Base-by-base conservation (phyloP, 345 rosid genomes). In the Eucalyptus sp. region DNA sequence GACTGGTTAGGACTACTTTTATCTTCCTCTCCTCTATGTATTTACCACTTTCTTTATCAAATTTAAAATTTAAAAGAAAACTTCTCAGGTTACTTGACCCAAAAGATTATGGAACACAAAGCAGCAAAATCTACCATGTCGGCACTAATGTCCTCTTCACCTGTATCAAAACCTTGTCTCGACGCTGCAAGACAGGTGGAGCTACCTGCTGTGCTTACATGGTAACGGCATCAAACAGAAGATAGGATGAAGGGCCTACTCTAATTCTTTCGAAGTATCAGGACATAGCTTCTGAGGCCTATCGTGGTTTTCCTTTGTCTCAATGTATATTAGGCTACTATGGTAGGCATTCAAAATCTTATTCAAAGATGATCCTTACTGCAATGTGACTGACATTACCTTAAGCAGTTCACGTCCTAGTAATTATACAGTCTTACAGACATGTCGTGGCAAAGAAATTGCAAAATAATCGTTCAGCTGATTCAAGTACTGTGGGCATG, bases 81-180 rank as follows among this genome's bases (percentile, higher is more conserved):
- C 20, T 54, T 33, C 68, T 22, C 85, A 8, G 7, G 44, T 68
- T 16, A 44, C 33, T 89, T 44, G 37, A 8, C 43, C 44, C 10
- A n/a, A 86, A 89, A 88, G 80, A 5, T 83, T 15, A 66, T 88
- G 80, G 60, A 37, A 46, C 44, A 68, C 37, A 49, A 7, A 64
- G 25, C 27, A 56, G 46, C 24, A 89, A 89, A 33, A 50, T 25
- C 89, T 24, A 93, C 96, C 87, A 87, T 89, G 84, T 88, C 85
- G 8, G 94, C 89, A 17, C 93, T 91, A 90, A 95, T 90, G 86
- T 93, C 92, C 64, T 92, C 92, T 46, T 92, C 95, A 48, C 88
- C 90, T 94, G 94, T 71, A 95, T 90, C 80, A 93, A 86, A 89
- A 94, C 91, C 91, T 95, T 95, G 92, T 94, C 96, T 90, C 92